Base-by-base conservation (phyloP, 1,284 basidiomycete genomes). In the Irpex rosettiformis region DNA sequence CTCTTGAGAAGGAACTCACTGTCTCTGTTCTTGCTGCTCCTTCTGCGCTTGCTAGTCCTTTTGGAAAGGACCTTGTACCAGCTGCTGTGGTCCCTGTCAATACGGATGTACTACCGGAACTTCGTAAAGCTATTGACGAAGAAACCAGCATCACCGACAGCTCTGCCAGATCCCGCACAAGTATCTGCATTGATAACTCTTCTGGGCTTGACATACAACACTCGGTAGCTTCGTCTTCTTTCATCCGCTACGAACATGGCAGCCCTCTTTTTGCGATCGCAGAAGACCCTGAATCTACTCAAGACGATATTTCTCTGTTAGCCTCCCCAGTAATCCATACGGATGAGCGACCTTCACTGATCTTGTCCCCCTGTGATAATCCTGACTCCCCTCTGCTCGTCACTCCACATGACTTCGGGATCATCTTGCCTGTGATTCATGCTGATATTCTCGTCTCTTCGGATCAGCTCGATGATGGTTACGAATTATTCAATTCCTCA, bases 391-490 rank as follows among this genome's bases (percentile, higher is more conserved):
- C 52, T 13, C 52, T 8, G 30, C 54, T 42, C 7, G 21, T 55
- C 6, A 43, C 54, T 24, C 54, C 54, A n/a, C 22, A 55, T 43
- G 54, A 55, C 13, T 27, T 43, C 45, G 54, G 37, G 7, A 13
- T 7, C n/a, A 21, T 22, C 10, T 21, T 43, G 11, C 22, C 16
- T n/a, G 21, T 10, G 27, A 25, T 7, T 24, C 33, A 13, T 55
- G 40, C 24, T 16, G 27, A 51, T 28, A 16, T 27, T 27, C 16
- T 10, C 25, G 18, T 11, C 27, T 10, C 21, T 6, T 27, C 21
- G 10, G 48, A 22, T 16, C 10, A 51, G 27, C 22, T 10, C 8
- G 16, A 37, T 37, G 11, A 11, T 25, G 13, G 13, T 24, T 27
- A 6, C 22, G 48, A 51, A 11, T 6, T 51, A 5, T 28, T 51